Evolutionary conservation across 305 asterid genomes (phyloP).

Genomic region (Rubia balearica): DNA sequence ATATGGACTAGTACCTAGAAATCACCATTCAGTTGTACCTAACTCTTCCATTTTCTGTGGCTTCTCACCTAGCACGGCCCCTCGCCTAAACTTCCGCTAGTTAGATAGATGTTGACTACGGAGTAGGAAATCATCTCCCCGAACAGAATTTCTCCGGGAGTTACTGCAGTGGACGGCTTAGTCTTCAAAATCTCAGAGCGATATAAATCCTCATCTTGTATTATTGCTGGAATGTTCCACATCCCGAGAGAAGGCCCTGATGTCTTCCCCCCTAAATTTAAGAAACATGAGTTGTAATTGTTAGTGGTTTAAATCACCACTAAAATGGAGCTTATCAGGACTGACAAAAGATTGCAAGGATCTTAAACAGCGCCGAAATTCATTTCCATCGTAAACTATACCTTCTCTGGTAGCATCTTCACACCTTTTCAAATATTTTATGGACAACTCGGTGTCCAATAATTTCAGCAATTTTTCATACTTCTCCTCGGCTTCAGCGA

Average conservation of each 20-base stretch:
- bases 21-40: too few relatives aligned
- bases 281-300: not conserved
- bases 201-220: constrained; percentile 54
- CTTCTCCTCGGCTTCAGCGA: constrained; percentile 72
- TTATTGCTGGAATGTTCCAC: constrained; percentile 74
- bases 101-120: not conserved
- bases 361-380: not conserved
- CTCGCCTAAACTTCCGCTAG: too few relatives aligned
- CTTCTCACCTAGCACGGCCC: not conserved
- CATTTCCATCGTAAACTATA: constrained; percentile 9
- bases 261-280: constrained; percentile 54
- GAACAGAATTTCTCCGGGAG: not conserved
- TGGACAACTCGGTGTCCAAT: constrained; percentile 48
- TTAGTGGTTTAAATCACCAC: not conserved
- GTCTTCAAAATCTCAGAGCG: constrained; percentile 23
- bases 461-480: constrained; percentile 45
- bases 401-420: constrained; percentile 96
- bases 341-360: not conserved
- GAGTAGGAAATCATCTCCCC: not conserved
- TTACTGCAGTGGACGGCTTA: constrained; percentile 7
- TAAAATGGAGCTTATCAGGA: not conserved
- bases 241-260: constrained; percentile 78
- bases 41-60: too few relatives aligned
- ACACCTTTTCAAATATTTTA: constrained; percentile 61
- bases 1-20: too few relatives aligned